Conservation (phyloP, 2,329 filamentous ascomycete genomes). For the Colletotrichum trifolii region DNA sequence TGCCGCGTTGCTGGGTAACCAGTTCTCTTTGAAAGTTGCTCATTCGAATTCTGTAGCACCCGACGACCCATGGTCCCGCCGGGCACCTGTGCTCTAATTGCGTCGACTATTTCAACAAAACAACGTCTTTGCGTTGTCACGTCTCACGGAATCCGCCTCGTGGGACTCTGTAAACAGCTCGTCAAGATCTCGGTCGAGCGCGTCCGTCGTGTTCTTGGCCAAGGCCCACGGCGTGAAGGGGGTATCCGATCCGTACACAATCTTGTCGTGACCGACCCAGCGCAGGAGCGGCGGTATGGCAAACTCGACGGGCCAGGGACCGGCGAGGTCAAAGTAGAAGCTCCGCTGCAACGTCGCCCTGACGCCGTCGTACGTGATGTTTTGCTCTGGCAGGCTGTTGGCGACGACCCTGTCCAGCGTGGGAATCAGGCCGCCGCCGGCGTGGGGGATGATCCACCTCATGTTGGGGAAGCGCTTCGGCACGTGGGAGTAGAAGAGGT, state of each 20-base stretch:
- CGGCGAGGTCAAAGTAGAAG: conserved; percentile 43
- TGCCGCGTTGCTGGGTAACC: too few species aligned
- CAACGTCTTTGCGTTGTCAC: not conserved
- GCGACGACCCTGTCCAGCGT: conserved; percentile 38
- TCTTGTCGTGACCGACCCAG: conserved; percentile 40
- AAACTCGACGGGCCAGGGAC: conserved; percentile 39
- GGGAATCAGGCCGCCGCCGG: conserved; percentile 40
- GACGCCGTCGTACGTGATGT: conserved; percentile 46
- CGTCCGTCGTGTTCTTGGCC: not conserved
- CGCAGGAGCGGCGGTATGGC: conserved; percentile 39
- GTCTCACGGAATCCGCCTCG: not conserved
- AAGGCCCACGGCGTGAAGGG: conserved; percentile 39
- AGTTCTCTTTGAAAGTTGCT: too few species aligned
- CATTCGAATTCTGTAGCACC: too few species aligned
- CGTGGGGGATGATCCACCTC: conserved; percentile 43
- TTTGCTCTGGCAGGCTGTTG: conserved; percentile 15
- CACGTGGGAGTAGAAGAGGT: conserved; percentile 36
- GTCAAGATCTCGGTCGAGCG: conserved; percentile 6
- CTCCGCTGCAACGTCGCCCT: conserved; percentile 30
- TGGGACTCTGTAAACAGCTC: not conserved
- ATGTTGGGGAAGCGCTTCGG: conserved; percentile 40
- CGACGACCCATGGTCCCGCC: not conserved
- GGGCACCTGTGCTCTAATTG: not conserved
- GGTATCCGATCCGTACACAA: conserved; percentile 39
- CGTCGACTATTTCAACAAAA: not conserved